Evolutionary conservation across 1,139 yeast genomes (phyloP).

Genomic region (Debaryomyces psychrophilus): DNA sequence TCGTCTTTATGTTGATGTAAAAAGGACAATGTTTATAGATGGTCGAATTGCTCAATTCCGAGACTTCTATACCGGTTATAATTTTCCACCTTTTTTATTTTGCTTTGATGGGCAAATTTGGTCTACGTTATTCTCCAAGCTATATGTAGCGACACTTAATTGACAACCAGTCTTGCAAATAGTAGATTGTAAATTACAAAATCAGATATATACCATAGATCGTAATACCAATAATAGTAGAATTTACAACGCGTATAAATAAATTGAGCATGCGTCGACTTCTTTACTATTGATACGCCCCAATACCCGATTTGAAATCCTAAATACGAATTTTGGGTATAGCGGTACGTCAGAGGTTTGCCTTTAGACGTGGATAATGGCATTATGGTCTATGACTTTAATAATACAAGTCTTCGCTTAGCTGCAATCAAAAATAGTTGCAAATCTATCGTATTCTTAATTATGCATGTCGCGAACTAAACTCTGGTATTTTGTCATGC

Average conservation of each 20-base stretch:
- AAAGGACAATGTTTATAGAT: slow-evolving; percentile 5
- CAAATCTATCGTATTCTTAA: background rate
- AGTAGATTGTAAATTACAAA: too few relatives aligned
- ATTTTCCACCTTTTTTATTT: background rate
- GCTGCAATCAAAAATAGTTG: background rate
- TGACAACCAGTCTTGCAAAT: too few relatives aligned
- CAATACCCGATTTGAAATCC: background rate
- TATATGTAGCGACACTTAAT: background rate
- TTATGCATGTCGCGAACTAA: background rate
- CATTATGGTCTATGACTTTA: too few relatives aligned
- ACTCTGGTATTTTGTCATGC: background rate
- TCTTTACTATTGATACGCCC: background rate
- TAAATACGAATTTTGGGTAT: background rate
- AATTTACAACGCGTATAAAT: background rate
- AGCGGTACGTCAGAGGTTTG: background rate
- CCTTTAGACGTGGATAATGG: background rate
- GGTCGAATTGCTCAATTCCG: slow-evolving; percentile 12
- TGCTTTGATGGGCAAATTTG: background rate
- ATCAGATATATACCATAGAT: too few relatives aligned
- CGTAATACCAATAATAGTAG: background rate
- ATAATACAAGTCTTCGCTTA: background rate
- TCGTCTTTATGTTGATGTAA: slow-evolving; percentile 4
- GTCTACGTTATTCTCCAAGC: background rate
- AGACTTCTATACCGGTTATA: slow-evolving; percentile 5
- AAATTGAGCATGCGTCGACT: background rate